Evolutionary conservation across 2,329 filamentous ascomycete species (phyloP), one percentile per base, ranked within the genome.

Genomic region (Pseudohalonectria lignicola): DNA sequence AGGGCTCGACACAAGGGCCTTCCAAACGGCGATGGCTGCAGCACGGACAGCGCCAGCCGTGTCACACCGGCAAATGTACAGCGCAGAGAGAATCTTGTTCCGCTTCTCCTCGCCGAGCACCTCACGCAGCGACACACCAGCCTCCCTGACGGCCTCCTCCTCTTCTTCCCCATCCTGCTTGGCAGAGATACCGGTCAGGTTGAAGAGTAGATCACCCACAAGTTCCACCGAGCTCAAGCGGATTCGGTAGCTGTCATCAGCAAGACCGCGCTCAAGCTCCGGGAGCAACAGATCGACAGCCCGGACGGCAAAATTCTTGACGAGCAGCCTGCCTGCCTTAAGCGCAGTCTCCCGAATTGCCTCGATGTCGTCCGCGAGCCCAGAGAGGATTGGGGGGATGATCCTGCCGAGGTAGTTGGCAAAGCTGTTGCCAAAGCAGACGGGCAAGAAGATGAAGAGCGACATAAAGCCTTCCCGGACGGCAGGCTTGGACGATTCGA

Each of bases 401-500:
- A 98, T 94, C 55, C 81, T 87, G 62, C 81, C 86, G 43, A 98
- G 80, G 54, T 98, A 98, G 55, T 86, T 87, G 49, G 92, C 83
- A 54, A 98, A 98, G 59, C 88, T 94, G 71, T 98, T 98, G 53
- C 92, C 92, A 52, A 98, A 98, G 64, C 92, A 98, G 38, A 94
- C 92, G 11, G 92, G 92, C 64, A 98, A 77, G 74, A 95, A 98
- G 48, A 98, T 96, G 63, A 98, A 98, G 30, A 98, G 74, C 7
- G 92, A 95, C 92, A 98, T 98, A 67, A 98, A 98, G 33, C 92
- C 92, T 68, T 98, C 92, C 51, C 92, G 80, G 46, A 98, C 86
- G 39, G 87, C 79, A 15, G 92, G 59, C 61, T 94, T 95, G 48
- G 82, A 77, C 51, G 90, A 96, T 49, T 86, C 80, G 47, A 94